These are phyloP conservation scores for Diplocarpon mali DNA, from an alignment of 2,329 filamentous ascomycete species.

Conservation along the genomic window DNA sequence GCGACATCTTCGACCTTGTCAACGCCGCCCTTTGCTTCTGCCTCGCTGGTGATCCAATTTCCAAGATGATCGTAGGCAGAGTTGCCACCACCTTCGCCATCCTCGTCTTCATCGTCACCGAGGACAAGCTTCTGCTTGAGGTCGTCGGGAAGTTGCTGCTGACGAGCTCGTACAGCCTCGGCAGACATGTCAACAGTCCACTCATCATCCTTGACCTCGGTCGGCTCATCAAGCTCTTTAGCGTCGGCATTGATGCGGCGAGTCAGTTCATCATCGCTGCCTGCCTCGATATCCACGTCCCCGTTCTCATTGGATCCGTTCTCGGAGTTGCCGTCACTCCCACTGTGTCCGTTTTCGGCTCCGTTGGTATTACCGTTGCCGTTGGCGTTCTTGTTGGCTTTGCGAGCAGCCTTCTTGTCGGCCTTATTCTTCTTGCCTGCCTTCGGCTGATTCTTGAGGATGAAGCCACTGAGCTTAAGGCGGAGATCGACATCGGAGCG, in stretches of 20 bases:
- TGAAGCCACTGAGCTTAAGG: slow-evolving; percentile 93
- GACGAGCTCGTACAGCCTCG: slow-evolving; percentile 87
- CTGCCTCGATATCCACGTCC: slow-evolving; percentile 50
- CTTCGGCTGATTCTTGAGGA: slow-evolving; percentile 85
- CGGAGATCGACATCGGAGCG: slow-evolving; percentile 84
- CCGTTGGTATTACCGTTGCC: slow-evolving; percentile 41
- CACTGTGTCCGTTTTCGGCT: slow-evolving; percentile 44
- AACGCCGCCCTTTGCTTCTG: slow-evolving; percentile 60
- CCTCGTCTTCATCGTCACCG: slow-evolving; percentile 67
- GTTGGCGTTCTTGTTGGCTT: slow-evolving; percentile 60
- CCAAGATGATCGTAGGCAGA: slow-evolving; percentile 84
- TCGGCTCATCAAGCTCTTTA: slow-evolving; percentile 57
- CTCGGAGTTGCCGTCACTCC: slow-evolving; percentile 56
- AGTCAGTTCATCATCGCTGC: slow-evolving; percentile 85
- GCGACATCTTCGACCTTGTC: slow-evolving; percentile 77
- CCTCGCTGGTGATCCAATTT: slow-evolving; percentile 76
- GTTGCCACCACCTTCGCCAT: slow-evolving; percentile 62
- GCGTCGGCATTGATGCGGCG: slow-evolving; percentile 60
- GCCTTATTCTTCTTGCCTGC: slow-evolving; percentile 98
- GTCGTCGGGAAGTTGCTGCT: slow-evolving; percentile 84
- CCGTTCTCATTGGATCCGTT: slow-evolving; percentile 39
- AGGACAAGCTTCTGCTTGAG: slow-evolving; percentile 87
- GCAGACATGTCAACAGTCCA: slow-evolving; percentile 97
- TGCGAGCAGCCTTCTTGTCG: slow-evolving; percentile 79
- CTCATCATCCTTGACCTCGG: slow-evolving; percentile 69